These are phyloP conservation scores for Fusarium caatingaense DNA, from an alignment of 2,329 filamentous ascomycete species.

Conservation along the genomic window DNA sequence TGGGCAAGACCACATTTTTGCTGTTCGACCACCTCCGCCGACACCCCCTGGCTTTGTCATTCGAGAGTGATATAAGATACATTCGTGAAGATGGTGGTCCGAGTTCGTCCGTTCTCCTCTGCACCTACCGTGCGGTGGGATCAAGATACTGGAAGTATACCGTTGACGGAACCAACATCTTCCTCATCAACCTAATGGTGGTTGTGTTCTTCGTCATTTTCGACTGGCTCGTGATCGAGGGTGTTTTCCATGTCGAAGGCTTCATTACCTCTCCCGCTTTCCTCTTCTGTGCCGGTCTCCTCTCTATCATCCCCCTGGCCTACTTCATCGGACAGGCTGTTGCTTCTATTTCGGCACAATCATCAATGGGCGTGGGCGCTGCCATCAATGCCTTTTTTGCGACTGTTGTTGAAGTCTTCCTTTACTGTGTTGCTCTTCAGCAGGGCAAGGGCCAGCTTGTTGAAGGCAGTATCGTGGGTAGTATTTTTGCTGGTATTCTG, in stretches of 20 bases:
- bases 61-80: slow-evolving; percentile 85
- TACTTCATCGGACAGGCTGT: slow-evolving; percentile 99
- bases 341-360: slow-evolving; percentile 97
- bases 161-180: slow-evolving; percentile 97
- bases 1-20: slow-evolving; percentile 94
- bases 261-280: slow-evolving; percentile 86
- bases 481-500: slow-evolving; percentile 95
- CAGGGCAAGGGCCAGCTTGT: slow-evolving; percentile 94
- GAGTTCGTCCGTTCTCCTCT: slow-evolving; percentile 88
- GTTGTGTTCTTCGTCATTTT: slow-evolving; percentile 95
- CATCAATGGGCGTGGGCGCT: slow-evolving; percentile 96
- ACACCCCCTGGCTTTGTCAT: slow-evolving; percentile 91
- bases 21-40: slow-evolving; percentile 91
- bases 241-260: slow-evolving; percentile 74
- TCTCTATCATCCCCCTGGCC: slow-evolving; percentile 95
- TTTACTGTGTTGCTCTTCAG: slow-evolving; percentile 93
- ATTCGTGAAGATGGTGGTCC: slow-evolving; percentile 77
- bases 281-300: slow-evolving; percentile 82
- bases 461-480: slow-evolving; percentile 96
- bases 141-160: slow-evolving; percentile 99
- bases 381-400: slow-evolving; percentile 99
- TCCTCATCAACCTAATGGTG: slow-evolving; percentile 95
- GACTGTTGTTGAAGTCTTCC: slow-evolving; percentile 95
- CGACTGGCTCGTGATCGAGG: slow-evolving; percentile 85
- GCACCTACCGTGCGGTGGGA: slow-evolving; percentile 95